Base-by-base conservation (phyloP, 352 stramenopile species). In the Phytophthora uliginosa region DNA sequence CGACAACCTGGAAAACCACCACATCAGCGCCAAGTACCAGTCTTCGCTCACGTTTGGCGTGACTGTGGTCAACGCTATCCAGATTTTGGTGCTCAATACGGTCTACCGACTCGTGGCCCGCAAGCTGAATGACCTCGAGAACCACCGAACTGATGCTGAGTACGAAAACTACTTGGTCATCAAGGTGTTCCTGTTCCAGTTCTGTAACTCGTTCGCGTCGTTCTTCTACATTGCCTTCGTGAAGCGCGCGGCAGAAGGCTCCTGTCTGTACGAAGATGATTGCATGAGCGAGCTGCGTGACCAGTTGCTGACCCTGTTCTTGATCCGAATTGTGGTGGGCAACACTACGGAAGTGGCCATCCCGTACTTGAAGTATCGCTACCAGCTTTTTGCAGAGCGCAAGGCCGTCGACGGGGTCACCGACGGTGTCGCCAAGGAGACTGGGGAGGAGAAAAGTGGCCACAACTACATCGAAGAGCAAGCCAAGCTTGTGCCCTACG, bases 161-260 rank as follows among this genome's bases (percentile, higher is more conserved):
- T 98, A 96, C 74, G 84, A 96, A 58, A 98, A 97, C 69, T 78
- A 95, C 60, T 83, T 99, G 63, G 98, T 99, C 61, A 95, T 98
- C 79, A 99, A 99, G 83, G 97, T 99, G 10, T 99, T 99, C 65
- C 79, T 98, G 38, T 99, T 99, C 77, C 91, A 98, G 73, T 99
- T 99, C 70, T 97, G 98, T 69, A 99, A 98, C 86, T 98, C 98
- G 63, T 99, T 99, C 63, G 93, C 95, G n/a, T 98, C 94, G 24
- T 95, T 99, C 45, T 99, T 99, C 75, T 99, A 99, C 82, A 98
- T 96, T 28, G 89, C 85, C 17, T 96, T 95, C 57, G 31, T 94
- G 7, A 95, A 95, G 73, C 57, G 63, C 8, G 33, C 45, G 4
- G 67, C 76, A 0, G 83, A 94, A 57, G 61, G 92, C 52, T 84